Base-by-base conservation (phyloP, 345 rosid genomes). In the Bruguiera gymnorhiza region DNA sequence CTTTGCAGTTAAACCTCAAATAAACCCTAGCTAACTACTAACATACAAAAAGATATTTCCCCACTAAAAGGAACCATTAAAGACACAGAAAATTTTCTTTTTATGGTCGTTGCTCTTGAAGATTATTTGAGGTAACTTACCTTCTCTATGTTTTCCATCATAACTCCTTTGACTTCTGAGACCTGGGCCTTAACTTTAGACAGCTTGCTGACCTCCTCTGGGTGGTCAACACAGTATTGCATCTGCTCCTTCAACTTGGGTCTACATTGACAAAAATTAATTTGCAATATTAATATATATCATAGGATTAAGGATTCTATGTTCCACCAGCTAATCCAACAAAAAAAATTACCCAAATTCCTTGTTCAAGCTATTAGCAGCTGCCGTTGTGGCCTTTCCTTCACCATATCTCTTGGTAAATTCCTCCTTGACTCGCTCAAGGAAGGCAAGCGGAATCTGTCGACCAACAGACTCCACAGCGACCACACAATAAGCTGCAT, bases 81-180 rank as follows among this genome's bases (percentile, higher is more conserved):
- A 56, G 60, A 56, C 10, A 23, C 23, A 56, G 20, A 23, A 11
- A 56, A 20, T 8, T 20, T 10, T 55, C 3, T 55, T 55, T 55
- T 55, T 8, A 55, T 10, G 16, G 53, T 64, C 62, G 51, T 37
- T 7, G 32, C 59, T 32, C 39, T 55, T 16, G 30, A 56, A 56
- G 30, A 24, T 56, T 56, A 43, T 43, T 43, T 43, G 20, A 27
- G n/a, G 21, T 15, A 3, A 11, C 46, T 23, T 70, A 86, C 98
- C 97, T 94, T 94, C 74, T 91, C 98, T 26, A 94, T 94, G 73
- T 94, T 94, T 74, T 94, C 98, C 97, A 91, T 88, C 97, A 94
- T 94, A 21, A 91, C 98, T 63, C 97, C 97, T 81, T 91, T 94
- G 59, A 94, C 98, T 83, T 94, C 98, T 24, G 95, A 81, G 39